Evolutionary conservation across 805 yeast species (phyloP), one percentile per base, ranked within the genome.

Genomic region (Priceomyces castillae): DNA sequence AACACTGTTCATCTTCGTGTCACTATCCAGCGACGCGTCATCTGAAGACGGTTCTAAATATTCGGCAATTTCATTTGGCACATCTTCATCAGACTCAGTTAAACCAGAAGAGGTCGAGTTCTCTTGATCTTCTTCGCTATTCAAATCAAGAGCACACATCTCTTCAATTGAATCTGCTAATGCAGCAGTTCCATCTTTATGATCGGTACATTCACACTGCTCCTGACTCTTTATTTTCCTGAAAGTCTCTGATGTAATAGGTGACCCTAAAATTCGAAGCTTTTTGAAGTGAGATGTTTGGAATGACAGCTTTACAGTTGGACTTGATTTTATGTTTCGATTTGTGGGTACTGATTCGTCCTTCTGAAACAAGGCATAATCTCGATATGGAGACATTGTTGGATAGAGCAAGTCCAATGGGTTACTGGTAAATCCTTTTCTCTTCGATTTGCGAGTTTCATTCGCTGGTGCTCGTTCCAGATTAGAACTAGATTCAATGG

Each of bases 201-300:
- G 63, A 4, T 48, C 42, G n/a, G 54, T 62, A 7, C 40, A 41
- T 20, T 20, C 44, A 36, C 40, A 35, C 2, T 17, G 15, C 5
- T 43, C 44, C 5, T 14, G 36, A 12, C 31, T 34, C 20, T 46
- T 47, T 47, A 23, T 26, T 12, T 39, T 37, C 16, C 25, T 18
- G 30, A 37, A 49, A 9, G 53, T 50, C 17, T 46, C 54, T 9
- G 59, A 45, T 0, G 66, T 61, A 28, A 64, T 60, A 15, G 71
- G 69, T 3, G 61, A 53, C 1, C 72, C 73, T 42, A 61, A 66
- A 39, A 71, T 71, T 19, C 76, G 59, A 19, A 71, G 58, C 43
- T 71, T 71, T 45, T 71, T 71, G 52, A 63, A 71, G 47, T 65
- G 73, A 10, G 73, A 63, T 5, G 61, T 54, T 45, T 62, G 67